These are phyloP conservation scores for Yamadazyma buinensis DNA, from an alignment of 1,139 yeast genomes.

Conservation along the genomic window DNA sequence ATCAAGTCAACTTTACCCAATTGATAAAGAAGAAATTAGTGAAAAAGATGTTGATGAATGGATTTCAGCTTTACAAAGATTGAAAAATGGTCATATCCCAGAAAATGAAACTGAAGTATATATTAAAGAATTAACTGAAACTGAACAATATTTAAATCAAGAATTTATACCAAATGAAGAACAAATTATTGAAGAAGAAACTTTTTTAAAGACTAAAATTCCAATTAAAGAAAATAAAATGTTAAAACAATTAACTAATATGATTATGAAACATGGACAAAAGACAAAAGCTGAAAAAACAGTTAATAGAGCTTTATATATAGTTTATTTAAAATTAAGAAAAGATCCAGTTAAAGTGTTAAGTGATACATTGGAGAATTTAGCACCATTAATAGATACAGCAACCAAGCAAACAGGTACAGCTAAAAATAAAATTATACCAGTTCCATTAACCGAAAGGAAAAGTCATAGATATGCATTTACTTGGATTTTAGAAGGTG, in stretches of 20 bases:
- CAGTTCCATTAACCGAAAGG: slow-evolving; percentile 76
- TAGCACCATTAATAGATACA: slow-evolving; percentile 83
- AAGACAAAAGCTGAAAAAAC: slow-evolving; percentile 76
- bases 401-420: slow-evolving; percentile 79
- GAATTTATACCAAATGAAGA: slow-evolving; percentile 53
- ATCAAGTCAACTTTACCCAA: slow-evolving; percentile 38
- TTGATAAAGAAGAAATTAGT: slow-evolving; percentile 32
- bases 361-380: slow-evolving; percentile 68
- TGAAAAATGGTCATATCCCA: slow-evolving; percentile 36
- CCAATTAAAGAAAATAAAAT: slow-evolving; percentile 68
- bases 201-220: slow-evolving; percentile 47
- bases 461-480: slow-evolving; percentile 87
- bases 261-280: slow-evolving; percentile 91
- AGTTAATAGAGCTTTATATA: slow-evolving; percentile 74
- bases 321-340: slow-evolving; percentile 70
- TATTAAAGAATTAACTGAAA: slow-evolving; percentile 32
- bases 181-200: slow-evolving; percentile 55
- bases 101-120: slow-evolving; percentile 43
- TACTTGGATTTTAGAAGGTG: slow-evolving; percentile 84
- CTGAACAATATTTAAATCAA: slow-evolving; percentile 34
- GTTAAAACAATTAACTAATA: slow-evolving; percentile 72
- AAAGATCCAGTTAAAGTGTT: slow-evolving; percentile 74
- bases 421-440: slow-evolving; percentile 78
- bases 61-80: slow-evolving; percentile 56
- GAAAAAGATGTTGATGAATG: slow-evolving; percentile 67